Evolutionary conservation across 2,329 filamentous ascomycete genomes (phyloP).

Genomic region (Esteya vermicola): DNA sequence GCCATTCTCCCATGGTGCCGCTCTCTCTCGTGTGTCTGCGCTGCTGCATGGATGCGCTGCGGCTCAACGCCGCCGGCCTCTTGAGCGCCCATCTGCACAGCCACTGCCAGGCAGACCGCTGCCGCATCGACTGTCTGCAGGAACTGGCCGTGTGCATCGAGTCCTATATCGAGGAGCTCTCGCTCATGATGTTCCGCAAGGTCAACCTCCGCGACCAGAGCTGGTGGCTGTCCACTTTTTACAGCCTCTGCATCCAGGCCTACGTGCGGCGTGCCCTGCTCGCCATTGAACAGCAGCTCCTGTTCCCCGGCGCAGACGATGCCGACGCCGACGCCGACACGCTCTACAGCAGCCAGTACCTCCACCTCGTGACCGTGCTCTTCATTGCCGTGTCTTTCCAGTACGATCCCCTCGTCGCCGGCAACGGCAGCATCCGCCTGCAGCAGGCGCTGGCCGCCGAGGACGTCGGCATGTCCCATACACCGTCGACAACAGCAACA

Average conservation of each 20-base stretch:
- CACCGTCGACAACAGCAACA: not conserved
- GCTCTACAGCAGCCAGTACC: constrained; percentile 15
- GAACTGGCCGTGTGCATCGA: constrained; percentile 13
- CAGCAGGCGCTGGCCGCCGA: constrained; percentile 16
- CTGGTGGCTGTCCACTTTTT: constrained; percentile 19
- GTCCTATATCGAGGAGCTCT: constrained; percentile 17
- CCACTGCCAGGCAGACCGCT: constrained; percentile 13
- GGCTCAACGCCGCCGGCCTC: constrained; percentile 13
- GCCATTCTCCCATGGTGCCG: constrained; percentile 16
- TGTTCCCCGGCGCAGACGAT: constrained; percentile 14
- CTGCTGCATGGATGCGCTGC: constrained; percentile 15
- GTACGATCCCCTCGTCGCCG: constrained; percentile 16
- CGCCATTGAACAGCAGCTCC: constrained; percentile 15
- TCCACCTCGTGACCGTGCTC: constrained; percentile 15
- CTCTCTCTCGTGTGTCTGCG: constrained; percentile 16
- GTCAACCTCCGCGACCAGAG: constrained; percentile 17
- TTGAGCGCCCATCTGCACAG: constrained; percentile 11
- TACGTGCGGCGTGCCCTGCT: constrained; percentile 17
- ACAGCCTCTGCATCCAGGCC: constrained; percentile 18
- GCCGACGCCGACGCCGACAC: constrained; percentile 14
- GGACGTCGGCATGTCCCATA: constrained; percentile 14
- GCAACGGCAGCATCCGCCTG: constrained; percentile 8
- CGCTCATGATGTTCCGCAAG: constrained; percentile 17
- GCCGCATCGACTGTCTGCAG: constrained; percentile 15
- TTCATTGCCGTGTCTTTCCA: constrained; percentile 19